Evolutionary conservation across 805 yeast genomes (phyloP).

Genomic region (Barnettozyma botsteinii): DNA sequence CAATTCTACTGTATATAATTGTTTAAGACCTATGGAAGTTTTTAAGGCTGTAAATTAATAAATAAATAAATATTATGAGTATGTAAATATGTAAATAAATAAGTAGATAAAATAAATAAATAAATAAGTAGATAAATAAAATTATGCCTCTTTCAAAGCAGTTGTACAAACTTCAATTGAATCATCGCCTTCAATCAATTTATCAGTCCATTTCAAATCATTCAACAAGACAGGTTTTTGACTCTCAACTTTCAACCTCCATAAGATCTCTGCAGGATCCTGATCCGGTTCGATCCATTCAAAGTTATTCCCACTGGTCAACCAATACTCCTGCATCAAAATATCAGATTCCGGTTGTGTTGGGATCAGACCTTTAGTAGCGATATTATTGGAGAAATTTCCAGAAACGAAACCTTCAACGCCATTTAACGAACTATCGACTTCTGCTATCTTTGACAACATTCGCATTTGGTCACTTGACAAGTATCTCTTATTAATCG

Average conservation of each 20-base stretch:
- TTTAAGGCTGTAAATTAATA: background rate
- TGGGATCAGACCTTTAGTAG: slow-evolving; percentile 8
- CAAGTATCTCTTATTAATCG: slow-evolving; percentile 55
- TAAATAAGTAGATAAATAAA: slow-evolving; percentile 3
- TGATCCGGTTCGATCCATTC: slow-evolving; percentile 89
- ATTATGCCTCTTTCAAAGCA: background rate
- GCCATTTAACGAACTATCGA: slow-evolving; percentile 36
- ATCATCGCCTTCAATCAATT: slow-evolving; percentile 9
- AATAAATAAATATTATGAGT: slow-evolving; percentile 2
- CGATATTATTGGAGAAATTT: slow-evolving; percentile 11
- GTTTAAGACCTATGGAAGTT: background rate
- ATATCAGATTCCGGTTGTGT: slow-evolving; percentile 57
- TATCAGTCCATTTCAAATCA: slow-evolving; percentile 20
- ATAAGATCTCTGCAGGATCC: slow-evolving; percentile 67
- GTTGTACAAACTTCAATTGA: background rate
- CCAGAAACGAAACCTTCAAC: slow-evolving; percentile 17
- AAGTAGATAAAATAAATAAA: background rate
- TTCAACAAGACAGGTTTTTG: slow-evolving; percentile 13
- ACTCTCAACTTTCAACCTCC: slow-evolving; percentile 13
- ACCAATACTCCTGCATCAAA: slow-evolving; percentile 78
- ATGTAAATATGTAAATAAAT: background rate
- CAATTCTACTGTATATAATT: no score
- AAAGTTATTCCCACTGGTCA: slow-evolving; percentile 78
- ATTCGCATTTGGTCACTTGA: slow-evolving; percentile 66
- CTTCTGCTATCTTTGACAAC: slow-evolving; percentile 58